These are phyloP conservation scores for Fomes fomentarius DNA, from an alignment of 1,284 basidiomycete species.

Conservation along the genomic window DNA sequence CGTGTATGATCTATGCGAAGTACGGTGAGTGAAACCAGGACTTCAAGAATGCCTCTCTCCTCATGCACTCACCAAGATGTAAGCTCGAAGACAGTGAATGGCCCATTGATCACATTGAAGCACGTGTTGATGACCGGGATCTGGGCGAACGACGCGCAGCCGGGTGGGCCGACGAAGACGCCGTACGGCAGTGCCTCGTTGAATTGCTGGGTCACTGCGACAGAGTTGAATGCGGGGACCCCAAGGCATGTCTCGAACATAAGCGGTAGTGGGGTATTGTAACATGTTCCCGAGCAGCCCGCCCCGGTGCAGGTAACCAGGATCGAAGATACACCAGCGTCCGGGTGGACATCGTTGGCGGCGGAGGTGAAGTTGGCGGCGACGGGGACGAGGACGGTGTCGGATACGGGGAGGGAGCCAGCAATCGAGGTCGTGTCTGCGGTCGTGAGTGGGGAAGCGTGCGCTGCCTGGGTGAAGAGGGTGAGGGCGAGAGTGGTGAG, in stretches of 20 bases:
- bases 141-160: conserved; percentile 2
- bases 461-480: too few relatives aligned
- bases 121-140: conserved; percentile 17
- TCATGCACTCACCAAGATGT: too few relatives aligned
- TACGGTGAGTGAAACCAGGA: too few relatives aligned
- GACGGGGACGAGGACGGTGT: neutral
- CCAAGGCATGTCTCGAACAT: too few relatives aligned
- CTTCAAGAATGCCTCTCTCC: too few relatives aligned
- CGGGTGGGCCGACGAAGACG: conserved; percentile 5
- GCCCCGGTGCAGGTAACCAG: too few relatives aligned
- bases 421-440: neutral
- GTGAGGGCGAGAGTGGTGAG: too few relatives aligned
- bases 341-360: neutral
- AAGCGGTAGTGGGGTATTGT: too few relatives aligned
- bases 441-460: neutral
- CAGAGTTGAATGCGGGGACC: neutral
- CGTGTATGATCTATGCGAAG: too few relatives aligned
- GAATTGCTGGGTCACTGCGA: conserved; percentile 9
- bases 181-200: conserved; percentile 7
- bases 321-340: too few relatives aligned
- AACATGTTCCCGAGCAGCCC: too few relatives aligned
- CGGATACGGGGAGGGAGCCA: neutral
- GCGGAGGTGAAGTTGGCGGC: neutral
- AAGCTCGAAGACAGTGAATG: conserved; percentile 5
- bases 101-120: conserved; percentile 12